Evolutionary conservation across 2,329 filamentous ascomycete genomes (phyloP).

Genomic region (Pseudogymnoascus sp.): DNA sequence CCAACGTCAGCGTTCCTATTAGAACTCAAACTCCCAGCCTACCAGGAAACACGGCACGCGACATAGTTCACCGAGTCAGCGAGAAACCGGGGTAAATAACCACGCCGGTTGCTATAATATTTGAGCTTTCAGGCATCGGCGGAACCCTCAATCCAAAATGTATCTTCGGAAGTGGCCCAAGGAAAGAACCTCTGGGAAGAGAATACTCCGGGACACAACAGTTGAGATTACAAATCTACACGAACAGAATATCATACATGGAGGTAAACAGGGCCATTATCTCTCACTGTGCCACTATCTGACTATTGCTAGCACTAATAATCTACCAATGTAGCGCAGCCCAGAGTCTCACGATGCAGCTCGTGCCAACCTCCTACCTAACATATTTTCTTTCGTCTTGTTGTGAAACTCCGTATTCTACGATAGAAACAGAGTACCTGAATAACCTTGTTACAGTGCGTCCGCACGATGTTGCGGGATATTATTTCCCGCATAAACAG

Average conservation of each 20-base stretch:
- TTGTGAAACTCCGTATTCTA: constrained; percentile 28
- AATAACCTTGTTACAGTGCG: constrained; percentile 30
- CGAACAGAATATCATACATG: constrained; percentile 33
- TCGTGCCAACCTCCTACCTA: constrained; percentile 33
- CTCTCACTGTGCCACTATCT: neutral
- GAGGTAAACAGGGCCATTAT: constrained; percentile 21
- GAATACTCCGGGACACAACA: constrained; percentile 37
- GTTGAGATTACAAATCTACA: constrained; percentile 33
- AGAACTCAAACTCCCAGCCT: neutral
- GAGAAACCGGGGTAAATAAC: neutral
- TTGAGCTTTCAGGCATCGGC: neutral
- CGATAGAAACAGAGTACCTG: neutral
- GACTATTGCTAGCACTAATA: neutral
- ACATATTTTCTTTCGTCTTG: constrained; percentile 39
- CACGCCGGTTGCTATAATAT: neutral
- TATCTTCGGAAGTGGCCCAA: constrained; percentile 30
- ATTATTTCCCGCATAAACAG: constrained; percentile 33
- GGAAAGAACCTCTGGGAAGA: constrained; percentile 35
- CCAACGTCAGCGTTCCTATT: neutral
- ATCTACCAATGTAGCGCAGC: constrained; percentile 38
- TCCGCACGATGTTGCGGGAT: constrained; percentile 37
- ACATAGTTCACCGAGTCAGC: neutral
- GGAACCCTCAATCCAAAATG: neutral
- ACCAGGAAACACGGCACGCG: neutral
- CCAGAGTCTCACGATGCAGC: constrained; percentile 38